These are phyloP conservation scores for Linaria vulgaris DNA, from an alignment of 257 asterid genomes.

Conservation along the genomic window DNA sequence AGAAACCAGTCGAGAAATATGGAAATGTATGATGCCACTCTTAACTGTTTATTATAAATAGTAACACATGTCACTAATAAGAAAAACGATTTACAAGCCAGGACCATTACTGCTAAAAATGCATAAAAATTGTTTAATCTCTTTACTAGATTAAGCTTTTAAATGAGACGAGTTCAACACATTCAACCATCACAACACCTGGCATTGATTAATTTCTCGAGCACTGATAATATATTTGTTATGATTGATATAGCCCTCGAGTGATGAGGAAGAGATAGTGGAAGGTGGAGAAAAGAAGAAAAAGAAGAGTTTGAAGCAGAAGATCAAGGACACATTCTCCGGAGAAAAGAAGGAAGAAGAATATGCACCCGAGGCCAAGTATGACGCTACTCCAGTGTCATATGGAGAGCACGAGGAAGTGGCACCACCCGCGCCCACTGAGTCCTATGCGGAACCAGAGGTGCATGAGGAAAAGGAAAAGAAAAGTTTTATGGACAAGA, in stretches of 20 bases:
- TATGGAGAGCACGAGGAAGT: constrained; percentile 47
- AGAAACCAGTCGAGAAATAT: too few species aligned
- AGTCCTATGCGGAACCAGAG: constrained; percentile 28
- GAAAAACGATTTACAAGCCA: too few species aligned
- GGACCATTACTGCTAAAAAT: too few species aligned
- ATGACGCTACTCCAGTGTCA: constrained; percentile 32
- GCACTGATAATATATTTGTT: too few species aligned
- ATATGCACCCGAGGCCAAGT: constrained; percentile 33
- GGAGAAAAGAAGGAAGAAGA: constrained; percentile 44
- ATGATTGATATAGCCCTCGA: constrained; percentile 61
- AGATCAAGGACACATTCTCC: constrained; percentile 38
- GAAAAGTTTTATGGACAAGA: constrained; percentile 49
- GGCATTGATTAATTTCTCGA: too few species aligned
- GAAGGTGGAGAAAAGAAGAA: constrained; percentile 65
- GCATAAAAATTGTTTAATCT: too few species aligned
- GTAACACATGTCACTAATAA: too few species aligned
- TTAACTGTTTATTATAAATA: too few species aligned
- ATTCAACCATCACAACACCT: too few species aligned
- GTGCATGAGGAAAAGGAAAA: constrained; percentile 41
- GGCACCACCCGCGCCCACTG: constrained; percentile 33
- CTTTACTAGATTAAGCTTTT: too few species aligned
- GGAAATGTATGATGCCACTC: too few species aligned
- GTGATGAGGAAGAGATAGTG: constrained; percentile 72
- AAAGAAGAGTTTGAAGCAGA: constrained; percentile 65
- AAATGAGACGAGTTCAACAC: too few species aligned